phyloP scores from a whole-genome alignment of 495 filamentous ascomycete genomes.

The Hypoxylon crocopeplum region DNA sequence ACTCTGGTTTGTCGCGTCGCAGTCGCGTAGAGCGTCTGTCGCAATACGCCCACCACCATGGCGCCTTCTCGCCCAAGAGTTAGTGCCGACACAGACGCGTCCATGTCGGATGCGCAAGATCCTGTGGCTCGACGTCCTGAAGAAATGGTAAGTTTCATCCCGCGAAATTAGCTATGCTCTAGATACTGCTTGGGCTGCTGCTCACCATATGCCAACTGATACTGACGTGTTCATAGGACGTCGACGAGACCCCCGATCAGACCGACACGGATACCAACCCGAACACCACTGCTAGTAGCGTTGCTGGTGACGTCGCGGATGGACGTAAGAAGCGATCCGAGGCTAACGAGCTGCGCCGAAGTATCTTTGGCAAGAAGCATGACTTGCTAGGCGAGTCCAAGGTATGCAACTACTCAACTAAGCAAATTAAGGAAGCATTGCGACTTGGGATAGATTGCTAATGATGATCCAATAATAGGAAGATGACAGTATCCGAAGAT shows the following conservation, averaged over 20 bases:
- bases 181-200: conserved; percentile 1
- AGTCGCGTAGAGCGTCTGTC: conserved; percentile 41
- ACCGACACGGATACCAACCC: conserved; percentile 93
- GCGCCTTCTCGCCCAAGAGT: conserved; percentile 61
- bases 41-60: conserved; percentile 55
- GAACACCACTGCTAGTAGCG: conserved; percentile 88
- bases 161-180: not conserved
- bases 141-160: conserved; percentile 53
- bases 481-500: conserved; percentile 93
- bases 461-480: conserved; percentile 63
- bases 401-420: conserved; percentile 56
- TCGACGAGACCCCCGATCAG: conserved; percentile 83
- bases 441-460: conserved; percentile 14
- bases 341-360: conserved; percentile 85
- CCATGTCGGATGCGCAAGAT: conserved; percentile 68
- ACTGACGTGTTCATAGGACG: conserved; percentile 58
- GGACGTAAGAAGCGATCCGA: conserved; percentile 86
- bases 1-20: conserved; percentile 46
- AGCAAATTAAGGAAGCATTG: conserved; percentile 3
- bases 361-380: conserved; percentile 93
- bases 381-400: conserved; percentile 87
- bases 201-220: conserved; percentile 7
- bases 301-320: conserved; percentile 77
- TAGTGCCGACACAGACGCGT: conserved; percentile 60
- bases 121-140: conserved; percentile 43